These are phyloP conservation scores for Fagus crenata DNA, from an alignment of 306 rosid genomes.

Conservation along the genomic window DNA sequence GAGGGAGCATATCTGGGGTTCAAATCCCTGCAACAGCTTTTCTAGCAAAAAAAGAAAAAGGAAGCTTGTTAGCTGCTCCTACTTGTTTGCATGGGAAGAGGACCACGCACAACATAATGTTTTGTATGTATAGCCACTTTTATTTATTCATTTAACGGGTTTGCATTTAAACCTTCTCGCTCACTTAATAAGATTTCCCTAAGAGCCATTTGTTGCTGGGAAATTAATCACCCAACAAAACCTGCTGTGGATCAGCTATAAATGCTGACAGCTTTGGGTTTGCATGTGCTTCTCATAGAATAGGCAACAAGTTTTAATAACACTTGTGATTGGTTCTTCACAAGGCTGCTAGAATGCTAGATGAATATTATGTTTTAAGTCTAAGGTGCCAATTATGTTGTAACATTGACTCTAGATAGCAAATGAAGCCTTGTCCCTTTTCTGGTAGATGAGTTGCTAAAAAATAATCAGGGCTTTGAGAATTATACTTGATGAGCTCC, in stretches of 20 bases:
- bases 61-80: background rate
- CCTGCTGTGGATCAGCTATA: background rate
- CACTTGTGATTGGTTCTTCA: background rate
- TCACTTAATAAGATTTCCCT: background rate
- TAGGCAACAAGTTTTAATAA: background rate
- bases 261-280: background rate
- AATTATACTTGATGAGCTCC: background rate
- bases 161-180: background rate
- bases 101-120: background rate
- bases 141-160: background rate
- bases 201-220: background rate
- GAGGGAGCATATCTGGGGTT: no score
- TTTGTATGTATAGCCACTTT: background rate
- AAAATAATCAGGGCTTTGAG: background rate
- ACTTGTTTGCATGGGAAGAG: background rate
- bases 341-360: background rate
- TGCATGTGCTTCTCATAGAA: slow-evolving; percentile 8
- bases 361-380: background rate
- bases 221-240: background rate
- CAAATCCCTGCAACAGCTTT: no score
- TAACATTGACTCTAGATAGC: background rate
- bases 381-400: background rate
- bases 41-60: no score
- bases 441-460: background rate
- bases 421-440: background rate